A percentile compares a stretch with the other conserved stretches of the same genome.
Evolutionary conservation across 192 early-diverging fungal species (phyloP).

Genomic region (Linnemannia elongata): DNA sequence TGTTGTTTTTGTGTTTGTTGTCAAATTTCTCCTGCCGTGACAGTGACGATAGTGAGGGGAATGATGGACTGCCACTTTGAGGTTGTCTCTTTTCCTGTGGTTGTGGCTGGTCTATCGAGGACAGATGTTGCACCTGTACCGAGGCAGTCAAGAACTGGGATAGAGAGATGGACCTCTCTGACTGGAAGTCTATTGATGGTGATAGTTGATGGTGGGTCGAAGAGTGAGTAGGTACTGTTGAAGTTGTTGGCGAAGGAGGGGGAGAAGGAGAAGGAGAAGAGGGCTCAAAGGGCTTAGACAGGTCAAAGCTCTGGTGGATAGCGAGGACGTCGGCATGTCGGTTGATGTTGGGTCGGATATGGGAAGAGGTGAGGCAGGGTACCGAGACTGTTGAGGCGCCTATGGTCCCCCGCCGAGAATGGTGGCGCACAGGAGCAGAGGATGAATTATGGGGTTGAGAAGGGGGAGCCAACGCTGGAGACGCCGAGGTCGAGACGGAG

Average conservation of each 20-base stretch:
- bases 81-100: background rate
- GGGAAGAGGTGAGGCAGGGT: conserved; percentile 40
- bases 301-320: conserved; percentile 39
- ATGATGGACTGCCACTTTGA: background rate
- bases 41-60: background rate
- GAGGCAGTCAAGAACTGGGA: background rate
- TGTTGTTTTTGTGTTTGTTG: background rate
- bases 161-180: background rate
- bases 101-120: background rate
- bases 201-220: background rate
- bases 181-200: background rate
- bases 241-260: conserved; percentile 12
- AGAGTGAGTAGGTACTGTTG: background rate
- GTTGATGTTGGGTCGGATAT: conserved; percentile 36
- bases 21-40: conserved; percentile 1
- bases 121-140: background rate
- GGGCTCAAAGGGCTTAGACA: conserved; percentile 1
- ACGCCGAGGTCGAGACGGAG: background rate
- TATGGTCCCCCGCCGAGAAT: background rate
- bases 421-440: conserved; percentile 25
- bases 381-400: conserved; percentile 18
- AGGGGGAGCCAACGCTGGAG: conserved; percentile 23
- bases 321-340: conserved; percentile 27
- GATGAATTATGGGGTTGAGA: conserved; percentile 23
- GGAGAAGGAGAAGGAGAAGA: conserved; percentile 3